A percentile compares a stretch with the other conserved stretches of the same genome.
Conservation (phyloP, 2,329 filamentous ascomycete genomes). For the Ophiocordyceps unilateralis region DNA sequence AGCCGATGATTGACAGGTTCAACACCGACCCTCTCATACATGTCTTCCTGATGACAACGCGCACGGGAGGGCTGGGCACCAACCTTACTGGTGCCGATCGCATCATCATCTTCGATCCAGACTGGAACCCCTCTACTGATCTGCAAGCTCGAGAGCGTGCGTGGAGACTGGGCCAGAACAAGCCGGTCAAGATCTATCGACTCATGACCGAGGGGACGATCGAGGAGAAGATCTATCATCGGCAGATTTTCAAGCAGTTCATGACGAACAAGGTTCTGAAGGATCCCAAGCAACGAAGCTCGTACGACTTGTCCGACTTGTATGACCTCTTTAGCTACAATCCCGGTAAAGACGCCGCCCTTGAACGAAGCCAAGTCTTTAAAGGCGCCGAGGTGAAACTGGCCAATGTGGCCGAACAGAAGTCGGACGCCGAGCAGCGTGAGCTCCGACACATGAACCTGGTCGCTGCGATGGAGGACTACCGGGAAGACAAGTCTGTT, state of each 20-base stretch:
- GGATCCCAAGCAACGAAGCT: slow-evolving; percentile 83
- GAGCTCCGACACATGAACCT: slow-evolving; percentile 38
- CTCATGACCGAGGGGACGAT: slow-evolving; percentile 98
- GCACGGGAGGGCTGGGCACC: slow-evolving; percentile 83
- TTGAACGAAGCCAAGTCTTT: slow-evolving; percentile 76
- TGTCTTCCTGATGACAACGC: slow-evolving; percentile 86
- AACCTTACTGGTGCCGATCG: slow-evolving; percentile 90
- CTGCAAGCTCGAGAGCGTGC: slow-evolving; percentile 88
- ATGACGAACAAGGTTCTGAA: slow-evolving; percentile 90
- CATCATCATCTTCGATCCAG: slow-evolving; percentile 95
- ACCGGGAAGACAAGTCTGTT: slow-evolving; percentile 32
- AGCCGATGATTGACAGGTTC: slow-evolving; percentile 81
- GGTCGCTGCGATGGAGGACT: slow-evolving; percentile 48
- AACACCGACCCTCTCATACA: slow-evolving; percentile 66
- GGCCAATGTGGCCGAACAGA: not conserved
- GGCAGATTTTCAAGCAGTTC: slow-evolving; percentile 97
- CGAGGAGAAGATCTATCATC: slow-evolving; percentile 97
- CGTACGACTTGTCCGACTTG: slow-evolving; percentile 75
- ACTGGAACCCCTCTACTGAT: slow-evolving; percentile 97
- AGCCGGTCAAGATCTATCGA: slow-evolving; percentile 87
- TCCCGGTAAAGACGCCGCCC: slow-evolving; percentile 35
- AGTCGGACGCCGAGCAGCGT: slow-evolving; percentile 14
- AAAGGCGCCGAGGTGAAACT: slow-evolving; percentile 59
- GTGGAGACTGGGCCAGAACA: slow-evolving; percentile 89
- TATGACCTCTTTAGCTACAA: slow-evolving; percentile 71